A percentile compares a stretch with the other conserved stretches of the same genome.
Evolutionary conservation across 352 stramenopile genomes (phyloP).

Genomic region (Pythium vanterpoolii): DNA sequence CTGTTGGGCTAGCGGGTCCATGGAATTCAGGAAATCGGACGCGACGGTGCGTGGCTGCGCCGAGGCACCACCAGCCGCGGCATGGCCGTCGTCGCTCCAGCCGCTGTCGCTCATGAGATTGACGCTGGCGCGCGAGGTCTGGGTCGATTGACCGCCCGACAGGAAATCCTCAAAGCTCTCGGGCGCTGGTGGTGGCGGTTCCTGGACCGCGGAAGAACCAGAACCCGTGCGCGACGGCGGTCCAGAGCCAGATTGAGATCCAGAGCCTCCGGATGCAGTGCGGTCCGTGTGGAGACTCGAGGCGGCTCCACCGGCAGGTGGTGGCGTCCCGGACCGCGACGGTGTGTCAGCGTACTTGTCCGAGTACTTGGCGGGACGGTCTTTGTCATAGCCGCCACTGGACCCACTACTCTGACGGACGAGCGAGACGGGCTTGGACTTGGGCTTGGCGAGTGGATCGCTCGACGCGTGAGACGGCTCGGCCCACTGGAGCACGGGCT

Average conservation of each 20-base stretch:
- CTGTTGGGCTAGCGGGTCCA: slow-evolving; percentile 59
- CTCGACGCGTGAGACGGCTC: slow-evolving; percentile 19
- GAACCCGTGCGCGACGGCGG: slow-evolving; percentile 36
- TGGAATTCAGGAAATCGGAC: slow-evolving; percentile 55
- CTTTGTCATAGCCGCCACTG: slow-evolving; percentile 41
- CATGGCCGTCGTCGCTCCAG: slow-evolving; percentile 31
- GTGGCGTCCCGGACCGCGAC: slow-evolving; percentile 5
- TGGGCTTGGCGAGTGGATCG: neutral
- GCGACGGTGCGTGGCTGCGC: slow-evolving; percentile 29
- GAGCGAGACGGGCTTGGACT: slow-evolving; percentile 21
- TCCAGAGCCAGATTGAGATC: slow-evolving; percentile 14
- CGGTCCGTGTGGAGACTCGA: slow-evolving; percentile 4
- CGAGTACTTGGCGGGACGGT: slow-evolving; percentile 65
- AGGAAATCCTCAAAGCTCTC: slow-evolving; percentile 77
- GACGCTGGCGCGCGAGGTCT: slow-evolving; percentile 31
- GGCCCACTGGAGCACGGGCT: slow-evolving; percentile 66
- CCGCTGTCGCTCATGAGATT: slow-evolving; percentile 72
- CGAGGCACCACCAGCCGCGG: too few species aligned
- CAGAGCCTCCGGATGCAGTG: slow-evolving; percentile 4
- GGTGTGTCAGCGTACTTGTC: slow-evolving; percentile 71
- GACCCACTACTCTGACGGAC: slow-evolving; percentile 20
- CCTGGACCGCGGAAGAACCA: slow-evolving; percentile 27
- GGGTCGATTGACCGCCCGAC: slow-evolving; percentile 40
- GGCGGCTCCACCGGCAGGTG: slow-evolving; percentile 1
- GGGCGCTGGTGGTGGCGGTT: slow-evolving; percentile 20